Conservation (phyloP, 148 eudicot species). For the Chenopodium suecicum region DNA sequence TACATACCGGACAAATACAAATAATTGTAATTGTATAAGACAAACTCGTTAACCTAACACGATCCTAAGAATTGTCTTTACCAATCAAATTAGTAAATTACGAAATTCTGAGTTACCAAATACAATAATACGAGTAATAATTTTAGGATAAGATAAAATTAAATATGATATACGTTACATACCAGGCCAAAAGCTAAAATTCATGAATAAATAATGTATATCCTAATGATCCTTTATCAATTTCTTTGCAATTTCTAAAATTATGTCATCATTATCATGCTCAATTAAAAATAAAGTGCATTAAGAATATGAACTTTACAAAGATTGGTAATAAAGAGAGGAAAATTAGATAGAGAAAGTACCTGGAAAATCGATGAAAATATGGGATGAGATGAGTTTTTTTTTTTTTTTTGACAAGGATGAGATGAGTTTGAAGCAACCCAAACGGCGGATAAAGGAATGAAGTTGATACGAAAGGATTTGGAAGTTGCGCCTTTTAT, state of each 20-base stretch:
- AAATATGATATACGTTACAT: not conserved
- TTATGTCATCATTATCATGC: too few species aligned
- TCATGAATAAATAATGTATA: conserved; percentile 77
- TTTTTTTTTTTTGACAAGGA: not conserved
- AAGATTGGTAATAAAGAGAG: not conserved
- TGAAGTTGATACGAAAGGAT: too few species aligned
- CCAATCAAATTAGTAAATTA: too few species aligned
- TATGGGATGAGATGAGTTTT: conserved; percentile 32
- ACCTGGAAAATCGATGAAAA: conserved; percentile 33
- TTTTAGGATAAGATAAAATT: too few species aligned
- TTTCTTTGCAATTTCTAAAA: too few species aligned
- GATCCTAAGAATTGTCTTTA: not conserved
- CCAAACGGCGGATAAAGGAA: conserved; percentile 23
- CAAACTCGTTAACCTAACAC: not conserved
- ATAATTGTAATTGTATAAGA: not conserved
- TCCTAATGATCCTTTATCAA: conserved; percentile 80
- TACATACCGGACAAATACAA: too few species aligned
- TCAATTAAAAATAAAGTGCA: not conserved
- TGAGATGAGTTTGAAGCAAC: conserved; percentile 34
- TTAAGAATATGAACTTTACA: not conserved
- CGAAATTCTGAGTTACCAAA: too few species aligned
- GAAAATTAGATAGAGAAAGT: not conserved
- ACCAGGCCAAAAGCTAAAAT: conserved; percentile 89
- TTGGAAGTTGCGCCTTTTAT: too few species aligned
- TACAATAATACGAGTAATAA: too few species aligned